Evolutionary conservation across 2,329 filamentous ascomycete species (phyloP), one percentile per base, ranked within the genome.

Genomic region (Coniochaeta prunicola): DNA sequence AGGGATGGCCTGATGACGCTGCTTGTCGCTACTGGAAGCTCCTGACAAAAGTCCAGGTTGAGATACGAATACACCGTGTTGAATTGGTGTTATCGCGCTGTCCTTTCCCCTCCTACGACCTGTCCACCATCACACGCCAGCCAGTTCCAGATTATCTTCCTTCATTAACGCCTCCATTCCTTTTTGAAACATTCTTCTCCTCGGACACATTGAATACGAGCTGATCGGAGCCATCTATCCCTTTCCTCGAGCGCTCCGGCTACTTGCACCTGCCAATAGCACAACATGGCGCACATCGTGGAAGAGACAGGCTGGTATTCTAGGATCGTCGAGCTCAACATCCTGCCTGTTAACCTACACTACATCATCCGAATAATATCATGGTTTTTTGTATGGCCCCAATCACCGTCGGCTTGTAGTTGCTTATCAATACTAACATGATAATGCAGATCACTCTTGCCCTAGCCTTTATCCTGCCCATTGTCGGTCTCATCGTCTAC

Each of bases 401-500:
- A 33, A 28, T 13, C 2, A 3, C 24, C 21, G 28, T 26, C 15
- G n/a, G 1, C 54, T n/a, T 38, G 7, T 30, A 30, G 28, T 7
- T 34, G 33, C 2, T 24, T 45, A 13, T 7, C 28, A 28, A 57
- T 17, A 3, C 58, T 61, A 57, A 63, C 59, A n/a, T 10, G 7
- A 19, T 6, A 2, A 21, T 19, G 45, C 36, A 80, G 77, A 69
- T 77, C 57, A 70, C 70, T 3, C 69, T 81, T 24, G 77, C 79
- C 36, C 67, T 81, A 0, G 68, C 77, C 10, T 75, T 81, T 48
- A 71, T 77, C 45, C 60, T 79, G 0, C 81, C 82, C 1, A 68
- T 82, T 31, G 59, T 76, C 31, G 67, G 74, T n/a, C 68, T 83
- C 31, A 72, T 84, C 59, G 61, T 75, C 31, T 76, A 82, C 63